Base-by-base conservation (phyloP, 345 rosid species). In the Bruguiera gymnorhiza region DNA sequence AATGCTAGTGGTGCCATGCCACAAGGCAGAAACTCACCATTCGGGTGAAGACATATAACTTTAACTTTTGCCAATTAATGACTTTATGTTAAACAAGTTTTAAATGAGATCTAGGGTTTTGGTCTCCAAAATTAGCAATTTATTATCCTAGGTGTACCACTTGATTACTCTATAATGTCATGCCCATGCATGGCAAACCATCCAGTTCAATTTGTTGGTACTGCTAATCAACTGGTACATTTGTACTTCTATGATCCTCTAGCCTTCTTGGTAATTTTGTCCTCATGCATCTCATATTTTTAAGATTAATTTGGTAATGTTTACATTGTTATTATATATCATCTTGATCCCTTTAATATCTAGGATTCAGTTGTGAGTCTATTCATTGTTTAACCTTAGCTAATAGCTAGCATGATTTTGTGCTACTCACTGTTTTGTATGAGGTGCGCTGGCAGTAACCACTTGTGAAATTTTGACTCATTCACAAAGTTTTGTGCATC, bases 21-120 rank as follows among this genome's bases (percentile, higher is more conserved):
- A 74, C 91, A 83, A 66, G 89, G 88, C 63, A 85, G 90, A 69
- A 86, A 71, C 77, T 81, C 95, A 34, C 83, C 88, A 29, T 85
- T 74, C 73, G 92, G 89, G 50, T 89, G 83, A 85, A 32, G 43
- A 53, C 13, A 56, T 13, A 55, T 66, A 31, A 62, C 13, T 48
- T 63, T 43, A 67, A n/a, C 46, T 43, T 16, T 51, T 46, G 52
- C 32, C 57, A 63, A 2, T 27, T 39, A 70, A 71, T 64, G 69
- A 70, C 68, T 34, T 63, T 4, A 37, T 60, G 24, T 59, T 54
- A 34, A 78, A 65, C 54, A 61, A 50, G 34, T 32, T 70, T 50
- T 20, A 70, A 57, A 60, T 67, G 67, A 56, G 72, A 58, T 70
- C 50, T 78, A 73, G 75, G 75, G 72, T 80, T 75, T 65, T 60